phyloP scores from a whole-genome alignment of 2,329 filamentous ascomycete genomes.

The Calcarisporium arbuscula region DNA sequence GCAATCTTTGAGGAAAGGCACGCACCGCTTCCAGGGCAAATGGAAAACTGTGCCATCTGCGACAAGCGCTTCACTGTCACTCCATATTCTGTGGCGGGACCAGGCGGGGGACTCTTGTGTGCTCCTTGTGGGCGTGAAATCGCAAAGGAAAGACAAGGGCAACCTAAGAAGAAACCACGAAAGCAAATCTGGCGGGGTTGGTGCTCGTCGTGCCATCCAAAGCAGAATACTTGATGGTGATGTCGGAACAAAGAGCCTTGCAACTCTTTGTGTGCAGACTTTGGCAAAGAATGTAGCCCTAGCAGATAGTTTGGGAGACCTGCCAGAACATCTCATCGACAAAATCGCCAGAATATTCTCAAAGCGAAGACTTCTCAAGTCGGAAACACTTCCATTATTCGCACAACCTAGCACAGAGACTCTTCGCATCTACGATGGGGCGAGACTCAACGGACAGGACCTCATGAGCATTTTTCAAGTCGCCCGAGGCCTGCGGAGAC shows the following conservation, averaged over 20 bases:
- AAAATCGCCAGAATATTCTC: slow-evolving; percentile 54
- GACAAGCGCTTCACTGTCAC: slow-evolving; percentile 89
- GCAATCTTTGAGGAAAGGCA: slow-evolving; percentile 40
- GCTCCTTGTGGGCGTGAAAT: slow-evolving; percentile 71
- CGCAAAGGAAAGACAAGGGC: slow-evolving; percentile 50
- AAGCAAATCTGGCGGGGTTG: slow-evolving; percentile 45
- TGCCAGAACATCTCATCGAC: slow-evolving; percentile 50
- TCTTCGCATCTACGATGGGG: slow-evolving; percentile 51
- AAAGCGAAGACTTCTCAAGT: slow-evolving; percentile 50
- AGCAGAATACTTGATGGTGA: slow-evolving; percentile 79
- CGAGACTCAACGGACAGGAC: slow-evolving; percentile 66
- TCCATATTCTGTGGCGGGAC: slow-evolving; percentile 75
- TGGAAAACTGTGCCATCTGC: slow-evolving; percentile 82
- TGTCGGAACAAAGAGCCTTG: slow-evolving; percentile 62
- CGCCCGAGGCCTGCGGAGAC: slow-evolving; percentile 59
- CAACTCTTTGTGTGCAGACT: slow-evolving; percentile 57
- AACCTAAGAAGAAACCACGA: slow-evolving; percentile 38
- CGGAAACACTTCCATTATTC: slow-evolving; percentile 51
- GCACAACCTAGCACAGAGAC: slow-evolving; percentile 43
- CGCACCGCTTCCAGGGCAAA: slow-evolving; percentile 69
- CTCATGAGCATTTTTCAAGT: slow-evolving; percentile 74
- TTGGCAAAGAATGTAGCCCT: slow-evolving; percentile 56
- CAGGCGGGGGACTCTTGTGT: slow-evolving; percentile 82
- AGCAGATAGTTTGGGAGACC: slow-evolving; percentile 55
- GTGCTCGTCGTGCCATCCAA: slow-evolving; percentile 67